Conservation (phyloP, 108 stramenopile species). For the Conticribra weissflogii region DNA sequence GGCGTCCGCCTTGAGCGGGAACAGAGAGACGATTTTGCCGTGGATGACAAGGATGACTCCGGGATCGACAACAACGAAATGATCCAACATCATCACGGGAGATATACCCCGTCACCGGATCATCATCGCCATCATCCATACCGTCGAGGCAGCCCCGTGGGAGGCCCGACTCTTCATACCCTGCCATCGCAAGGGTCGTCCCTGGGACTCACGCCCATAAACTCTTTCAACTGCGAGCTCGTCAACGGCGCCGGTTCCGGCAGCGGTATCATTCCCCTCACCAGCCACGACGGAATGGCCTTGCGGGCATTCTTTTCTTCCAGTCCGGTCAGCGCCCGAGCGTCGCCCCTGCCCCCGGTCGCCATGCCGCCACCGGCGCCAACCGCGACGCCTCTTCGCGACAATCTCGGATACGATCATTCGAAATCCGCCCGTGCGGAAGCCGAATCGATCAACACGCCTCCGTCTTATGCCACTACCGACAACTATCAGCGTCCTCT, state of each 20-base stretch:
- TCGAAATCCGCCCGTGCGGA: no score
- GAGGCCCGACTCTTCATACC: slow-evolving; percentile 22
- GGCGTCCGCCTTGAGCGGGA: no score
- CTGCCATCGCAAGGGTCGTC: slow-evolving; percentile 34
- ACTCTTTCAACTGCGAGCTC: slow-evolving; percentile 25
- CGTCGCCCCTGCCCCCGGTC: not conserved
- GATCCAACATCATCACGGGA: slow-evolving; percentile 1
- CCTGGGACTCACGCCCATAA: slow-evolving; percentile 40
- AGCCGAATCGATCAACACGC: no score
- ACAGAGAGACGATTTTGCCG: no score
- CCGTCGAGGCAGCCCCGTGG: not conserved
- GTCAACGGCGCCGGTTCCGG: slow-evolving; percentile 2
- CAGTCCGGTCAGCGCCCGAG: slow-evolving; percentile 10
- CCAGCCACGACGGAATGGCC: slow-evolving; percentile 33
- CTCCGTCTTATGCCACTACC: slow-evolving; percentile 3
- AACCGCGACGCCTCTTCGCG: not conserved
- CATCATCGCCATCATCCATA: not conserved
- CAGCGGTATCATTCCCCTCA: slow-evolving; percentile 14
- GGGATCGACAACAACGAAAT: no score
- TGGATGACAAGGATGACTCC: no score
- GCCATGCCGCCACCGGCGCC: not conserved
- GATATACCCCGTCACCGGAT: not conserved
- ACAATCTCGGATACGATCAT: not conserved
- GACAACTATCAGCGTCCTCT: not conserved
- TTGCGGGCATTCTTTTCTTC: slow-evolving; percentile 21